These are phyloP conservation scores for Ceratocystis destructans DNA, from an alignment of 2,329 filamentous ascomycete genomes.

Conservation along the genomic window DNA sequence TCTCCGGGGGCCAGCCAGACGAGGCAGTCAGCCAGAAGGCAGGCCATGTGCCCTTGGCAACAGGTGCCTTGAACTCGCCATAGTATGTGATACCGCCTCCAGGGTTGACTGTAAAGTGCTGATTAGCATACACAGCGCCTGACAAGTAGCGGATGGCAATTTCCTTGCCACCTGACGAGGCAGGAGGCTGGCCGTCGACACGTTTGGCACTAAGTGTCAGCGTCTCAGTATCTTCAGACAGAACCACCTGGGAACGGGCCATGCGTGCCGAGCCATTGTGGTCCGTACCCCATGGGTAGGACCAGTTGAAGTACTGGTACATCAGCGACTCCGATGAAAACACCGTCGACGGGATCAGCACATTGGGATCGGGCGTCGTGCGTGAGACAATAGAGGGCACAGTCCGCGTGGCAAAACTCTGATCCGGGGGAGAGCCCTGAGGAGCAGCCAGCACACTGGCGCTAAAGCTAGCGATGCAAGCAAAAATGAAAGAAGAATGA, in stretches of 20 bases:
- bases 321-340: constrained; percentile 23
- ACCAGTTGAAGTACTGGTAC: constrained; percentile 35
- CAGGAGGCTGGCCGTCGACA: constrained; percentile 30
- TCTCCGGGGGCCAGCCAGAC: constrained; percentile 43
- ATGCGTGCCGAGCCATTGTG: constrained; percentile 46
- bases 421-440: not conserved
- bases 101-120: constrained; percentile 29
- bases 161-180: constrained; percentile 27
- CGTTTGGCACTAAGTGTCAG: constrained; percentile 32
- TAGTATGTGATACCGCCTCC: constrained; percentile 32
- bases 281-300: constrained; percentile 41
- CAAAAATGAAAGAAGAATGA: not conserved
- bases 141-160: constrained; percentile 40
- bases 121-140: constrained; percentile 31
- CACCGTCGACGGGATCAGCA: constrained; percentile 20
- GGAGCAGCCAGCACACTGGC: not conserved
- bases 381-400: constrained; percentile 19
- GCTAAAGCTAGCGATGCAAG: not conserved
- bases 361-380: constrained; percentile 26
- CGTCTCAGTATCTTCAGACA: constrained; percentile 31
- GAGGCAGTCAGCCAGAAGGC: constrained; percentile 46
- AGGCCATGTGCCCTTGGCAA: constrained; percentile 38
- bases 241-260: constrained; percentile 33
- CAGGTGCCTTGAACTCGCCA: constrained; percentile 31
- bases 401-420: not conserved